Percentiles rank a stretch among this genome's conserved stretches.
Evolutionary conservation across 148 eudicot genomes (phyloP).

Genomic region (Rhododendron ovatum): DNA sequence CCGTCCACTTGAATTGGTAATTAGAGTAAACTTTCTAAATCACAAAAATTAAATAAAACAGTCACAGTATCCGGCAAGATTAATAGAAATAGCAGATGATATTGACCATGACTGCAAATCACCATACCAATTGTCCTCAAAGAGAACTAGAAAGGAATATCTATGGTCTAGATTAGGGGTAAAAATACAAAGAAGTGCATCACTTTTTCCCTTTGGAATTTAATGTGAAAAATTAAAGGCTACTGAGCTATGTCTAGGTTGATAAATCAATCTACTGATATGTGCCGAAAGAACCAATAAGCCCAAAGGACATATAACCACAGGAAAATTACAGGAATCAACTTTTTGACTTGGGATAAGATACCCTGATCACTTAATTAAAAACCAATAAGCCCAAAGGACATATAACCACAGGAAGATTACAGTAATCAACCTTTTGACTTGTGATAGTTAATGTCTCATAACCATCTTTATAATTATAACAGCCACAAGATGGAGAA

Average conservation of each 20-base stretch:
- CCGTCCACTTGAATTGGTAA: neutral
- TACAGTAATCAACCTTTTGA: constrained; percentile 21
- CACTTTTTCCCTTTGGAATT: neutral
- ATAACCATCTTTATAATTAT: neutral
- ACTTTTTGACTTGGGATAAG: constrained; percentile 19
- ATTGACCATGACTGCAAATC: neutral
- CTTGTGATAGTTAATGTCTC: neutral
- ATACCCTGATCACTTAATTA: neutral
- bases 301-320: constrained; percentile 13
- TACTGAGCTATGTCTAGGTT: constrained; percentile 12
- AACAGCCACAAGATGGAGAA: neutral
- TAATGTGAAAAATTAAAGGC: constrained; percentile 6
- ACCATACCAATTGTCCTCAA: neutral
- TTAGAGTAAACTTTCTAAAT: neutral
- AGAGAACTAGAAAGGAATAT: neutral
- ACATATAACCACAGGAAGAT: constrained; percentile 12
- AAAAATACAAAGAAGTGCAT: neutral
- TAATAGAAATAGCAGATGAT: neutral
- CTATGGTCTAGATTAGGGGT: neutral
- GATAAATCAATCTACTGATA: neutral
- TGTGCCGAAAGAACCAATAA: constrained; percentile 19
- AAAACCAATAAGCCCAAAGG: neutral
- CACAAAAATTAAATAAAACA: neutral
- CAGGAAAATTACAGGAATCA: constrained; percentile 21
- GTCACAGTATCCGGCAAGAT: neutral